Base-by-base conservation (phyloP, 2,329 filamentous ascomycete genomes). In the Arthrobotrys musiformis region DNA sequence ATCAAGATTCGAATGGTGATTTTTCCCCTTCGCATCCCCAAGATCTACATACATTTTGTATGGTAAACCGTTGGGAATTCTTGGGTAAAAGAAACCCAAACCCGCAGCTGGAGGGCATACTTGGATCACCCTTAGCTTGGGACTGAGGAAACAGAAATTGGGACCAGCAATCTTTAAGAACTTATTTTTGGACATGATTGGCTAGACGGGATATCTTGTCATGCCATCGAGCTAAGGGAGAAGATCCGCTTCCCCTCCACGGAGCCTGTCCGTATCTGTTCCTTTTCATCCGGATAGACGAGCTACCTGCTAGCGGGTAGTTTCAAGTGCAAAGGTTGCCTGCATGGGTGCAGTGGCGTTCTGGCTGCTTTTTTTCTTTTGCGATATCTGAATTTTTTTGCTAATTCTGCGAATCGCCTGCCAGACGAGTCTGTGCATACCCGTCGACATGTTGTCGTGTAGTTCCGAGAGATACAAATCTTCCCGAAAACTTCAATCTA, bases 161-260 rank as follows among this genome's bases (percentile, higher is more conserved):
- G 72, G 72, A 76, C 64, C 48, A 54, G 30, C 60, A 70, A 76
- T 76, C 72, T 64, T 54, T 40, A 22, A 13, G 50, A 42, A 63
- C 40, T 69, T 64, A 52, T 44, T 56, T 40, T 40, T 68, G 33
- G 50, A 58, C 9, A 30, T 66, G 48, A 76, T 76, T 76, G 72
- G 72, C 60, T 37, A 63, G 56, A 46, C 72, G 72, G 64, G 28
- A 60, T 70, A 76, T 76, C 72, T 64, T 76, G 72, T 42, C 26
- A 64, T 26, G 30, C 72, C 72, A 42, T 76, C 60, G 64, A 54
- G 72, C 64, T 64, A 70, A 76, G 64, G 72, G 54, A 75, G 70
- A 58, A 66, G 64, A 76, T 76, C 72, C 72, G 72, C 26, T 56
- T 70, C 56, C 64, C 70, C 69, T 58, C 67, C 22, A 24, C 37